Percentiles rank a stretch among this genome's conserved stretches.
These are phyloP conservation scores for Blastocystis sp. DNA, from an alignment of 352 stramenopile genomes.

Conservation along the genomic window DNA sequence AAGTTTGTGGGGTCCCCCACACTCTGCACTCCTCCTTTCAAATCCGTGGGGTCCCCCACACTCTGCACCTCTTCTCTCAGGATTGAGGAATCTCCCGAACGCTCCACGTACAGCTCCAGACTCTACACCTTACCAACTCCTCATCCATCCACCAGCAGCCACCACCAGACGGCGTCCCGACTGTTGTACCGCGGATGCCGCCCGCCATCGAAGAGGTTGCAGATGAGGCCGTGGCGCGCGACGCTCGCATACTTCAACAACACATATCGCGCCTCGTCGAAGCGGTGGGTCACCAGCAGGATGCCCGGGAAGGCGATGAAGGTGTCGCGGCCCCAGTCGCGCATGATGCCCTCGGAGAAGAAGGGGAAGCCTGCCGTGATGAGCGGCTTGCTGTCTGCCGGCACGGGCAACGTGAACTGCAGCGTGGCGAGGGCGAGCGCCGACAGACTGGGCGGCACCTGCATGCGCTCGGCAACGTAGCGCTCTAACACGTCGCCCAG, in stretches of 20 bases:
- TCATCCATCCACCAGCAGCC: constrained; percentile 27
- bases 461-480: background rate
- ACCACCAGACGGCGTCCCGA: constrained; percentile 71
- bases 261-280: constrained; percentile 49
- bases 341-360: constrained; percentile 71
- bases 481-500: background rate
- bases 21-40: background rate
- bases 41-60: too few species aligned
- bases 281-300: constrained; percentile 63
- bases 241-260: constrained; percentile 66
- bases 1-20: constrained; percentile 11
- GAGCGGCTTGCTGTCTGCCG: background rate
- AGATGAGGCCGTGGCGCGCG: constrained; percentile 68
- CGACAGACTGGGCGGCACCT: background rate
- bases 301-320: constrained; percentile 71
- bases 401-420: constrained; percentile 47
- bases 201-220: constrained; percentile 69
- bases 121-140: background rate
- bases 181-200: constrained; percentile 69
- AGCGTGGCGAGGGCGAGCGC: constrained; percentile 36
- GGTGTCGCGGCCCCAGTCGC: constrained; percentile 71
- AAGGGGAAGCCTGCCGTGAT: constrained; percentile 67
- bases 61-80: background rate
- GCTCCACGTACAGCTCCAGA: constrained; percentile 5
- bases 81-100: background rate